Evolutionary conservation across 2,329 filamentous ascomycete species (phyloP).

Genomic region (Graphilbum ipis-grandicollis): DNA sequence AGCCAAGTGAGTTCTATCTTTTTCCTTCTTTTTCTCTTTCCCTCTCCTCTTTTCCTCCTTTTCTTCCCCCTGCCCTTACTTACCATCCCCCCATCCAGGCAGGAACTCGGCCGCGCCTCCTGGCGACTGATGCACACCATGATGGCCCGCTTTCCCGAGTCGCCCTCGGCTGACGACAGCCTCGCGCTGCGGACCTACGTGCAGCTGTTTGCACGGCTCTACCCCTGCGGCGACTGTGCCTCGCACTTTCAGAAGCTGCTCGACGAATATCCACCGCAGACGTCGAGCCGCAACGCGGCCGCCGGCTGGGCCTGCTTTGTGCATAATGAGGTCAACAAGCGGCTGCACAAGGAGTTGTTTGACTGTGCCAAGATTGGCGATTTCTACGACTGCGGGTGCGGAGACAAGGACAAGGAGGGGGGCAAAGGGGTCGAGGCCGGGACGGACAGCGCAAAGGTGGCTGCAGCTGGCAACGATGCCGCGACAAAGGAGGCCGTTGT

Average conservation of each 20-base stretch:
- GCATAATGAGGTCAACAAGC: constrained; percentile 50
- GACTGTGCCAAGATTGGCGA: constrained; percentile 52
- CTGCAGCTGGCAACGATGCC: too few relatives aligned
- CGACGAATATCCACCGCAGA: constrained; percentile 46
- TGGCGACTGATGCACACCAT: constrained; percentile 58
- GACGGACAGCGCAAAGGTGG: too few relatives aligned
- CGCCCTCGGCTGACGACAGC: constrained; percentile 44
- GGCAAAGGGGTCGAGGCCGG: constrained; percentile 12
- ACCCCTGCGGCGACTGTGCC: constrained; percentile 55
- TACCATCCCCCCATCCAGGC: not conserved
- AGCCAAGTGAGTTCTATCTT: constrained; percentile 45
- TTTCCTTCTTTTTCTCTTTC: not conserved
- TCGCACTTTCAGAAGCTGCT: constrained; percentile 47
- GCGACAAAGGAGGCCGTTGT: too few relatives aligned
- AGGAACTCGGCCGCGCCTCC: constrained; percentile 46
- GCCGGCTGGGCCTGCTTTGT: constrained; percentile 52
- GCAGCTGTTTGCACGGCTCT: constrained; percentile 48
- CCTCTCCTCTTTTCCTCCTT: too few relatives aligned
- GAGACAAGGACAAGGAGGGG: constrained; percentile 37
- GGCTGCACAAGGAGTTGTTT: constrained; percentile 42
- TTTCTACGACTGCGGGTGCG: constrained; percentile 56
- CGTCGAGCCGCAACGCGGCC: constrained; percentile 42
- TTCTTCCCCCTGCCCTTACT: not conserved
- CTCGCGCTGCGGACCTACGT: constrained; percentile 47
- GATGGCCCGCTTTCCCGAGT: constrained; percentile 51